Conservation (phyloP, 208 protist genomes). For the Novymonas esmeraldas region DNA sequence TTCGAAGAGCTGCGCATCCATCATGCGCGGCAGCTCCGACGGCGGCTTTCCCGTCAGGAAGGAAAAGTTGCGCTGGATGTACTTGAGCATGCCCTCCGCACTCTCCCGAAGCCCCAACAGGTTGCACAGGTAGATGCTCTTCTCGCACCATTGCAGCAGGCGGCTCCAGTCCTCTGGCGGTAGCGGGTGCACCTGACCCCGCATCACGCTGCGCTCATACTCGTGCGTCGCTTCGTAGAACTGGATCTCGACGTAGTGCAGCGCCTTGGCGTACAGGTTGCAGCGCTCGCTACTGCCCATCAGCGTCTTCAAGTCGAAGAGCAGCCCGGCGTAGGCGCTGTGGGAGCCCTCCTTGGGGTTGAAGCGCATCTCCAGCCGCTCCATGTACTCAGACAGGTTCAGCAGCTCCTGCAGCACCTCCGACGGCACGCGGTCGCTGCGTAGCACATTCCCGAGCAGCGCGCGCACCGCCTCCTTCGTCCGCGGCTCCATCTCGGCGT, state of each 20-base stretch:
- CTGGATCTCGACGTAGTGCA: constrained; percentile 96
- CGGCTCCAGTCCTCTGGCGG: constrained; percentile 60
- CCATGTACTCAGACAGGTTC: constrained; percentile 98
- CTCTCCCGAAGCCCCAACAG: constrained; percentile 98
- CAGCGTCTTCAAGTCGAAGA: constrained; percentile 87
- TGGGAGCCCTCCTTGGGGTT: constrained; percentile 40
- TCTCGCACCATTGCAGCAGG: constrained; percentile 84
- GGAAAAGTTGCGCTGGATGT: constrained; percentile 92
- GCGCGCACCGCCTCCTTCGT: constrained; percentile 55
- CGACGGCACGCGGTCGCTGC: constrained; percentile 69
- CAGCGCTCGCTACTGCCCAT: constrained; percentile 94
- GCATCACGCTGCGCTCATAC: constrained; percentile 75
- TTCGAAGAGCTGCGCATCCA: constrained; percentile 92
- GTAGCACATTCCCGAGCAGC: constrained; percentile 73
- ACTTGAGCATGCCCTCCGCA: constrained; percentile 96
- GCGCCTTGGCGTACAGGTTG: constrained; percentile 93
- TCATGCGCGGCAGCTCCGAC: constrained; percentile 78
- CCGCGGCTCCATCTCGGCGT: constrained; percentile 68
- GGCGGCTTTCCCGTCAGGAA: constrained; percentile 72
- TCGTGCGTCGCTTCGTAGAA: constrained; percentile 82
- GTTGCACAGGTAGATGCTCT: constrained; percentile 98
- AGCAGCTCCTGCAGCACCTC: constrained; percentile 96
- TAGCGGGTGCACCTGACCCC: constrained; percentile 60
- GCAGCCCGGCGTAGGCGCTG: constrained; percentile 51
- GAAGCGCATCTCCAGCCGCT: constrained; percentile 91